phyloP scores from a whole-genome alignment of 2,329 filamentous ascomycete genomes.

The Fusarium sacchari region DNA sequence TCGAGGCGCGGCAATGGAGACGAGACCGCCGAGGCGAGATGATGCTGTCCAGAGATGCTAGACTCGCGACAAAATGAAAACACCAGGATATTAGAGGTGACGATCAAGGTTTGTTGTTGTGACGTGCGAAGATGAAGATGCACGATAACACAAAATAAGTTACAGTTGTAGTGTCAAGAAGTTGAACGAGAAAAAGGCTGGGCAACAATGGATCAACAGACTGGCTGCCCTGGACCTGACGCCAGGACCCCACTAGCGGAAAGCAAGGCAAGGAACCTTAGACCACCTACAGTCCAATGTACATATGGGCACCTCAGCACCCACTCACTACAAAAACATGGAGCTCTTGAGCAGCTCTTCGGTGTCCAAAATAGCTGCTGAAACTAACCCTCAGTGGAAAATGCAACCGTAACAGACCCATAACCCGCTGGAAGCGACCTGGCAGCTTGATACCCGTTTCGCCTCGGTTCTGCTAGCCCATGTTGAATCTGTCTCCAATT shows the following conservation, averaged over 20 bases:
- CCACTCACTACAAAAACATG: background rate
- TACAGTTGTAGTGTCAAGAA: slow-evolving; percentile 6
- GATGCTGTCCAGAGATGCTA: background rate
- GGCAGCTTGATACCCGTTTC: background rate
- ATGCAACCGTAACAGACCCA: background rate
- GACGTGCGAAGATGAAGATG: slow-evolving; percentile 2
- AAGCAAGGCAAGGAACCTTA: slow-evolving; percentile 3
- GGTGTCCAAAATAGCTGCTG: slow-evolving; percentile 13
- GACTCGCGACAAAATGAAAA: background rate
- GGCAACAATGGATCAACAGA: slow-evolving; percentile 16
- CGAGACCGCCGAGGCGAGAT: background rate
- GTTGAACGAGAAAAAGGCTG: slow-evolving; percentile 23
- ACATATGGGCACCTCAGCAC: background rate
- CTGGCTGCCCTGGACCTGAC: slow-evolving; percentile 7
- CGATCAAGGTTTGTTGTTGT: background rate
- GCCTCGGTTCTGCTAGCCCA: background rate
- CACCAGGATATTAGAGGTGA: background rate
- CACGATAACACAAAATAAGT: slow-evolving; percentile 7
- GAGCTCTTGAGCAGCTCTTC: slow-evolving; percentile 19
- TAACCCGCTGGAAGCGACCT: slow-evolving; percentile 2
- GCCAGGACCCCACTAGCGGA: slow-evolving; percentile 15
- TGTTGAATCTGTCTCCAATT: slow-evolving; percentile 11
- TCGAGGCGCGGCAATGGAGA: slow-evolving; percentile 4
- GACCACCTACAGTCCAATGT: background rate
- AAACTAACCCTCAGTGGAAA: slow-evolving; percentile 17